Base-by-base conservation (phyloP, 2,329 filamentous ascomycete genomes). In the Alternaria consortialis region DNA sequence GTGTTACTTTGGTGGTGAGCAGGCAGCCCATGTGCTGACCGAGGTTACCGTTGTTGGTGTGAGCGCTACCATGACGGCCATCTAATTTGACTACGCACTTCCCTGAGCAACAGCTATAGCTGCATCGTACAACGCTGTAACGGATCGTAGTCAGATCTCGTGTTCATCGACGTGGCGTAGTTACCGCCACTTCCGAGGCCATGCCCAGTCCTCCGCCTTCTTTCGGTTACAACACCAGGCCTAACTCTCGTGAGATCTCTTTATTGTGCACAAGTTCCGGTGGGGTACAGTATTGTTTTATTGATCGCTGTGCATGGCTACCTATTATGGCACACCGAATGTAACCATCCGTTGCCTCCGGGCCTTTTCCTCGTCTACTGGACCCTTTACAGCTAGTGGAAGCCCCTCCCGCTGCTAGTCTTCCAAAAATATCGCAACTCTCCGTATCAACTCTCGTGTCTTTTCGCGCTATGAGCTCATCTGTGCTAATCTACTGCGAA, bases 391-490 rank as follows among this genome's bases (percentile, higher is more conserved):
- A 53, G 60, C 60, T 58, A 60, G 65, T 55, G 56, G 60, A 58
- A 46, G 63, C 65, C 67, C 44, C 56, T 62, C 65, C 71, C 69
- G 67, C 63, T 66, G 61, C 64, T 53, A 58, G 32, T 56, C 42
- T 68, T 58, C 74, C 69, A 77, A 77, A 77, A 77, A 77, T 77
- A 78, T 46, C 55, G 12, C 39, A 34, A 46, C 47, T 64, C 66
- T 67, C 72, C 70, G 69, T 71, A 63, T 65, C 59, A 27, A 58
- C 58, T 65, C 72, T 74, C 71, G 71, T 71, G 67, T 71, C 61
- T 60, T 57, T 56, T 46, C 29, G 66, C 68, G 64, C 71, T 74
- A 76, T 74, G 70, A 74, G 69, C 72, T 73, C 70, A 77, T 67
- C 56, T 65, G 58, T 60, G 64, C 53, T 66, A 57, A 68, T 66